phyloP scores from a whole-genome alignment of 768 basidiomycete genomes.

The Tubosaeta brunneosetosa region DNA sequence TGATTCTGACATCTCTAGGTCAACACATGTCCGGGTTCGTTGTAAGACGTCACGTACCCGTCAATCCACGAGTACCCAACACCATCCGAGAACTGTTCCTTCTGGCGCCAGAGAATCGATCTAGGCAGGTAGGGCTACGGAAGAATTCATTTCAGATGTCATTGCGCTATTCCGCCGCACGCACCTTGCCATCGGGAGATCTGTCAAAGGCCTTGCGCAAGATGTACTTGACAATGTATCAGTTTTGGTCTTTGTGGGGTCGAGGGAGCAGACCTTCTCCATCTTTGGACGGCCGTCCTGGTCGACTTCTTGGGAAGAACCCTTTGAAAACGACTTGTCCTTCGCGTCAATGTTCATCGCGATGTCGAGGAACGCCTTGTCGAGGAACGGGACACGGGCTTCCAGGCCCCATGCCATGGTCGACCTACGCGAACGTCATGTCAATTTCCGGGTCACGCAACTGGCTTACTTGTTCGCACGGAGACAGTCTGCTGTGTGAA shows the following conservation, averaged over 20 bases:
- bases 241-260: conserved; percentile 9
- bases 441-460: conserved; percentile 2
- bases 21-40: neutral
- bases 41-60: conserved; percentile 47
- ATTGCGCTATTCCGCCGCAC: neutral
- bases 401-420: conserved; percentile 99
- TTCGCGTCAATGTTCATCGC: conserved; percentile 87
- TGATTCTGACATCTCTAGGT: conserved; percentile 54
- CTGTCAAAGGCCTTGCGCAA: conserved; percentile 94
- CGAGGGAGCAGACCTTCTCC: conserved; percentile 73
- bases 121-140: conserved; percentile 83
- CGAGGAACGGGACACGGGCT: conserved; percentile 97
- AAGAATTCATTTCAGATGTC: neutral
- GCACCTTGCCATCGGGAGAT: conserved; percentile 69
- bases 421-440: conserved; percentile 49
- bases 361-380: conserved; percentile 92
- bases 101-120: conserved; percentile 97
- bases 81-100: conserved; percentile 99
- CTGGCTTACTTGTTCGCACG: conserved; percentile 90
- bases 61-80: conserved; percentile 99
- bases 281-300: conserved; percentile 84
- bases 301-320: conserved; percentile 66
- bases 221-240: conserved; percentile 60
- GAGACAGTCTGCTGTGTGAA: conserved; percentile 95
- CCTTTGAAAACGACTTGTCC: conserved; percentile 87